Percentiles rank a stretch among this genome's conserved stretches.
phyloP scores from a whole-genome alignment of 208 protist species.

The Trypanosoma avium region DNA sequence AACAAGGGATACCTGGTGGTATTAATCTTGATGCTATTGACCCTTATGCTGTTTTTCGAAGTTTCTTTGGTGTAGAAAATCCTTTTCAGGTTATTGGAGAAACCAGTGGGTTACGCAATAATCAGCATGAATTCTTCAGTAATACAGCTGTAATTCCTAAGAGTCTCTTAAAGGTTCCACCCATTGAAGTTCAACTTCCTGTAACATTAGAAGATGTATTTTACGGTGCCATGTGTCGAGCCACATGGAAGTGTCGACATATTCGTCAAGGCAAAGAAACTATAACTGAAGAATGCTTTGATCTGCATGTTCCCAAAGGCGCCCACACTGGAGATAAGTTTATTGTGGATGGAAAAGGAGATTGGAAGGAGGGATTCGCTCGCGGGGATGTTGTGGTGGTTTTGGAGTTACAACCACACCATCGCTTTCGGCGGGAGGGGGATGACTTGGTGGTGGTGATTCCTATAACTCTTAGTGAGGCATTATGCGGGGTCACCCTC shows the following conservation, averaged over 20 bases:
- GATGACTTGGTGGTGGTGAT: conserved; percentile 73
- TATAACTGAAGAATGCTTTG: conserved; percentile 43
- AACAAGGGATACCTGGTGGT: conserved; percentile 73
- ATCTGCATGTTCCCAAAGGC: conserved; percentile 71
- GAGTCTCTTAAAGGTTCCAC: conserved; percentile 46
- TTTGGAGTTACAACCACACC: conserved; percentile 67
- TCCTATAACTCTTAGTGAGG: conserved; percentile 73
- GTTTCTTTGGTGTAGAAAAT: conserved; percentile 89
- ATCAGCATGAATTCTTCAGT: conserved; percentile 86
- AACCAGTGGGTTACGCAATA: conserved; percentile 68
- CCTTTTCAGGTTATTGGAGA: conserved; percentile 85
- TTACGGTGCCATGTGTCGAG: conserved; percentile 75
- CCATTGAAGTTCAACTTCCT: conserved; percentile 58
- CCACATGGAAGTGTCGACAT: conserved; percentile 53
- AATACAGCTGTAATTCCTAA: conserved; percentile 52
- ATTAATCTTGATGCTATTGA: conserved; percentile 78
- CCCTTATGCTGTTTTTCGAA: conserved; percentile 75
- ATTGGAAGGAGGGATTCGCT: conserved; percentile 50
- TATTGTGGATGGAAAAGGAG: conserved; percentile 57
- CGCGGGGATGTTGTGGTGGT: conserved; percentile 77
- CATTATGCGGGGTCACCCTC: conserved; percentile 84
- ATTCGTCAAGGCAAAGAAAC: conserved; percentile 29
- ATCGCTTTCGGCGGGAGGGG: conserved; percentile 77
- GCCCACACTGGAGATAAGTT: conserved; percentile 70
- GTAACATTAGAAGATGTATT: conserved; percentile 85